Conservation (phyloP, 345 rosid species). For the Orychophragmus violaceus region DNA sequence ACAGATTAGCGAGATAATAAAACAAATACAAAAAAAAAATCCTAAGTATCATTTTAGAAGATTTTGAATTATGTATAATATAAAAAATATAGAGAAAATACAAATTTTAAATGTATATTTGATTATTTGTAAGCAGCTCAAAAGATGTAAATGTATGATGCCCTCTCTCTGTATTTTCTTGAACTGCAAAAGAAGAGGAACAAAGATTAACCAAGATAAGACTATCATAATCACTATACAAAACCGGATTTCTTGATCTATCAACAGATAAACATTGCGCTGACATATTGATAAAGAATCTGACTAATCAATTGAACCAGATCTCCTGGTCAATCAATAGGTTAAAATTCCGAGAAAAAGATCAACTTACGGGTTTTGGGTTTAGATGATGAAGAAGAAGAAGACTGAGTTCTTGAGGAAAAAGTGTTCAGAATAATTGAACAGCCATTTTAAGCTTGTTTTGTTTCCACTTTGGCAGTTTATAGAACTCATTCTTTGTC, state of each 20-base stretch:
- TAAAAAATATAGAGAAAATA: not conserved
- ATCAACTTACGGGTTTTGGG: slow-evolving; percentile 21
- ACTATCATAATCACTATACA: not conserved
- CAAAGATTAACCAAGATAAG: not conserved
- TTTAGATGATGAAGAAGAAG: slow-evolving; percentile 21
- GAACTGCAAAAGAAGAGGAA: slow-evolving; percentile 16
- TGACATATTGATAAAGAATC: no score
- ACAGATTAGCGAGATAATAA: slow-evolving; percentile 27
- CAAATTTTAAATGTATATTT: not conserved
- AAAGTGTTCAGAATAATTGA: slow-evolving; percentile 58
- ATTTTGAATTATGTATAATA: not conserved
- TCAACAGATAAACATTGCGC: not conserved
- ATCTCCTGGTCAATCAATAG: not conserved
- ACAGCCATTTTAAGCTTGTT: slow-evolving; percentile 93
- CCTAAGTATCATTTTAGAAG: not conserved
- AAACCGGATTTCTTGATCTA: not conserved
- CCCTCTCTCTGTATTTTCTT: slow-evolving; percentile 14
- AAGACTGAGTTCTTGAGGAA: slow-evolving; percentile 11
- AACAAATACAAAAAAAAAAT: not conserved
- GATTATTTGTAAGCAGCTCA: slow-evolving; percentile 21
- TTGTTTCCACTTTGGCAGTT: slow-evolving; percentile 97
- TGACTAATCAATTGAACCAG: not conserved
- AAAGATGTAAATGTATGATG: slow-evolving; percentile 1
- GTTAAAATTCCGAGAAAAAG: not conserved
- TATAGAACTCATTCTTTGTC: slow-evolving; percentile 69